Base-by-base conservation (phyloP, 805 yeast species). In the Candida ulmi region DNA sequence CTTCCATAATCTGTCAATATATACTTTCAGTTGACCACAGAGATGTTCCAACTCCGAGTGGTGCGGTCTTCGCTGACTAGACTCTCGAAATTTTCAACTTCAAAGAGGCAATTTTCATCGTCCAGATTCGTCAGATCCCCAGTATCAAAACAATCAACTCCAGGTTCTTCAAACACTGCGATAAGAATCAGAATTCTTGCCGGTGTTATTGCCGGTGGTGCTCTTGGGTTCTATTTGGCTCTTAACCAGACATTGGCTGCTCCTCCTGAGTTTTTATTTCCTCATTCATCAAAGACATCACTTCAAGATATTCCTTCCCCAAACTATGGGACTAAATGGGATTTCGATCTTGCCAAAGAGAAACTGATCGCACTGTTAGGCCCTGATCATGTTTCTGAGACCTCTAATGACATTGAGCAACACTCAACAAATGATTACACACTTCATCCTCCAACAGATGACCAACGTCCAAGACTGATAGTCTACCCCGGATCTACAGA, bases 401-500 rank as follows among this genome's bases (percentile, higher is more conserved):
- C 35, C 18, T 49, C 46, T 19, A 55, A 52, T n/a, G 72, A 69
- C 27, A 54, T 72, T 25, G 53, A 60, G 29, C 57, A 67, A 3
- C 77, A 72, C 43, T 58, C 76, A 0, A 78, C 74, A 48, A 62
- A 75, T 29, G 71, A 67, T 43, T 75, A 68, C 46, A 60, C 68
- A 18, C 65, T 78, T 4, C 80, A 74, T 48, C 65, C 66, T 17
- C 74, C 78, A 45, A 56, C 59, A 32, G 81, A 83, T 4, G 43
- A 65, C 8, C 50, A 50, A 23, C 39, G 47, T 16, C 57, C 57
- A 1, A 46, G 42, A 63, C 35, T 54, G 2, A 68, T 80, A 1
- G 70, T 72, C 1, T 80, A 68, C 43, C 83, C 84, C 1, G 63
- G 65, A 18, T 61, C 74, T 41, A 76, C 83, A 0, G 72, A 76